phyloP scores from a whole-genome alignment of 768 basidiomycete species.

The Nevesoporus exiguus region DNA sequence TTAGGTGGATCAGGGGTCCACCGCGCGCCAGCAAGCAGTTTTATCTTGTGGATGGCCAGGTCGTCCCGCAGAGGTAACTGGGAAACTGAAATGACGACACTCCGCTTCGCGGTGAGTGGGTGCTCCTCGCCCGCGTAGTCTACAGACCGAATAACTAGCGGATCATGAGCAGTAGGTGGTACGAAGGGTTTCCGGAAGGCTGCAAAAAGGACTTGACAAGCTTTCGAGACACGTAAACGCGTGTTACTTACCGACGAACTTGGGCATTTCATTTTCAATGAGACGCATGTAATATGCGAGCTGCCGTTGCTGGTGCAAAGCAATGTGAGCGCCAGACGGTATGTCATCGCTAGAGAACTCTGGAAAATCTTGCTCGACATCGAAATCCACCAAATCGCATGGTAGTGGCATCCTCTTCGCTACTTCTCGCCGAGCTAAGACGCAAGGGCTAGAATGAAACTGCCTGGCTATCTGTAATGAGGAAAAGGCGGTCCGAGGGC shows the following conservation, averaged over 20 bases:
- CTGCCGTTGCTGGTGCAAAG: slow-evolving; percentile 71
- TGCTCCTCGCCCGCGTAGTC: slow-evolving; percentile 77
- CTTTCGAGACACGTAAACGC: slow-evolving; percentile 4
- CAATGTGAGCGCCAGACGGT: slow-evolving; percentile 65
- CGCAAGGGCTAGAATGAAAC: slow-evolving; percentile 25
- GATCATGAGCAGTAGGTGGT: slow-evolving; percentile 55
- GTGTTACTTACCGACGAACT: slow-evolving; percentile 67
- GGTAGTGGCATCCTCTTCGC: slow-evolving; percentile 36
- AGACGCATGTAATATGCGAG: slow-evolving; percentile 75
- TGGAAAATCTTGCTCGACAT: slow-evolving; percentile 36
- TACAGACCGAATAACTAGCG: slow-evolving; percentile 69
- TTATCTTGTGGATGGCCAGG: slow-evolving; percentile 77
- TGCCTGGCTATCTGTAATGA: slow-evolving; percentile 14
- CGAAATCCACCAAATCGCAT: slow-evolving; percentile 33
- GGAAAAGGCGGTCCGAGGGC: slow-evolving; percentile 12
- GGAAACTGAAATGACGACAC: slow-evolving; percentile 71
- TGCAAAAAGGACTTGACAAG: slow-evolving; percentile 29
- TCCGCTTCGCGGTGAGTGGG: slow-evolving; percentile 67
- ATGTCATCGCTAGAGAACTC: slow-evolving; percentile 51
- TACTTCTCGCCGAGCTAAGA: slow-evolving; percentile 15
- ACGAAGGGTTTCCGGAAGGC: slow-evolving; percentile 80
- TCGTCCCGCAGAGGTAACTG: slow-evolving; percentile 61
- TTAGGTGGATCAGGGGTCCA: slow-evolving; percentile 77
- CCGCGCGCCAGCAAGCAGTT: slow-evolving; percentile 83
- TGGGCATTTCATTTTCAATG: slow-evolving; percentile 86